Evolutionary conservation across 352 stramenopile species (phyloP).

Genomic region (Phytophthora pisi): DNA sequence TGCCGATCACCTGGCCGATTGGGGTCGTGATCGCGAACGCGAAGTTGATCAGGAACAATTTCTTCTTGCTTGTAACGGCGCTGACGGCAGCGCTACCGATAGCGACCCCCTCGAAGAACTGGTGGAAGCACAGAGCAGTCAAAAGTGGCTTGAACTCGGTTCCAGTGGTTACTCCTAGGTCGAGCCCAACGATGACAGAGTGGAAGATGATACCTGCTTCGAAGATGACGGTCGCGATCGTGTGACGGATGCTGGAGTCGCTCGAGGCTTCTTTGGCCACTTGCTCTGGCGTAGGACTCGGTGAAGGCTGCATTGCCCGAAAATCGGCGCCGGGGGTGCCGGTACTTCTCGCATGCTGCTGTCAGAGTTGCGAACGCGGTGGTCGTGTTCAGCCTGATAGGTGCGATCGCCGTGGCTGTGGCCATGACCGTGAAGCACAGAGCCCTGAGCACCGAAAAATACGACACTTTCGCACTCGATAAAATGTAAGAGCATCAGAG

Average conservation of each 20-base stretch:
- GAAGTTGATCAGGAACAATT: slow-evolving; percentile 52
- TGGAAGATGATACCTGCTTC: slow-evolving; percentile 67
- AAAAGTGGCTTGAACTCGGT: slow-evolving; percentile 68
- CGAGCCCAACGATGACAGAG: slow-evolving; percentile 71
- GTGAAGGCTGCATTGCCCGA: background rate
- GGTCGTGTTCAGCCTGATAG: background rate
- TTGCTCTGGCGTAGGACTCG: background rate
- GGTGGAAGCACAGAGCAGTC: slow-evolving; percentile 67
- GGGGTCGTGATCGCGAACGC: slow-evolving; percentile 66
- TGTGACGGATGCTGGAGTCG: slow-evolving; percentile 25
- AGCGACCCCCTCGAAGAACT: slow-evolving; percentile 79
- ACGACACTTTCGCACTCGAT: slow-evolving; percentile 55
- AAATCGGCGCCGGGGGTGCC: background rate
- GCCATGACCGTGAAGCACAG: slow-evolving; percentile 22
- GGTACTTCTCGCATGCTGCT: background rate
- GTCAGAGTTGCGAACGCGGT: background rate
- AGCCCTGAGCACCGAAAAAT: slow-evolving; percentile 37
- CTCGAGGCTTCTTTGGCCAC: background rate
- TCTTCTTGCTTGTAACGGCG: slow-evolving; percentile 30
- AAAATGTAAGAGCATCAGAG: slow-evolving; percentile 51
- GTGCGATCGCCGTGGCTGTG: slow-evolving; percentile 25
- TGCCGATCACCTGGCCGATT: slow-evolving; percentile 60
- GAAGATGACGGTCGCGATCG: slow-evolving; percentile 59
- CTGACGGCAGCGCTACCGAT: slow-evolving; percentile 49
- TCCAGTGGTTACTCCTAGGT: slow-evolving; percentile 57